Evolutionary conservation across 148 eudicot species (phyloP).

Genomic region (Rhododendron ferrugineum): DNA sequence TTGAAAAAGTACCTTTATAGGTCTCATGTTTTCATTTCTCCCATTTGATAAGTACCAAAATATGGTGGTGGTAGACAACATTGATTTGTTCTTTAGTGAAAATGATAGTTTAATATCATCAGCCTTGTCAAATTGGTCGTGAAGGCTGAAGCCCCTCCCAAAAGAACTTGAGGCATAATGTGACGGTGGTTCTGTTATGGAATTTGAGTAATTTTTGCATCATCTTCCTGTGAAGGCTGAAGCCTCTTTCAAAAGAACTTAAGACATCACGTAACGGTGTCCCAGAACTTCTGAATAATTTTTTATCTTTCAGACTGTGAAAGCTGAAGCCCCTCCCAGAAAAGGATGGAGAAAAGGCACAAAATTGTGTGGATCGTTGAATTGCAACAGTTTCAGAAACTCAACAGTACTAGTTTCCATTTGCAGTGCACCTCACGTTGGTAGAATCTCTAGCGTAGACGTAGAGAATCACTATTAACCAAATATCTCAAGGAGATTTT

Average conservation of each 20-base stretch:
- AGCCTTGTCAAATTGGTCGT: neutral
- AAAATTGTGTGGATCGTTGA: neutral
- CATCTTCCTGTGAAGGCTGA: no score
- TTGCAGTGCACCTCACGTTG: neutral
- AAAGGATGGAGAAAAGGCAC: no score
- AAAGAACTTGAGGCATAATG: no score
- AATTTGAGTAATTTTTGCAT: no score
- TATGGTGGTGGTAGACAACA: neutral
- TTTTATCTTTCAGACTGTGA: no score
- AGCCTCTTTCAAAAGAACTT: no score
- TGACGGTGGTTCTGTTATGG: no score
- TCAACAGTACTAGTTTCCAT: neutral
- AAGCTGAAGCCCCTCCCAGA: no score
- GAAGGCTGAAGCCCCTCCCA: neutral
- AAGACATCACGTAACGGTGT: no score
- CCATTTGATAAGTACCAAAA: neutral
- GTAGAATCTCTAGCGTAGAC: neutral
- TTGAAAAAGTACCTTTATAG: neutral
- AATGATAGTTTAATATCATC: neutral
- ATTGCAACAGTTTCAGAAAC: neutral
- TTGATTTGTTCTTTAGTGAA: neutral
- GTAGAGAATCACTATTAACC: neutral
- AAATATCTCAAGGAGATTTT: neutral
- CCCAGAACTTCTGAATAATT: no score
- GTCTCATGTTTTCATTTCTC: neutral